Base-by-base conservation (phyloP, 2,329 filamentous ascomycete genomes). In the Colletotrichum sp. region DNA sequence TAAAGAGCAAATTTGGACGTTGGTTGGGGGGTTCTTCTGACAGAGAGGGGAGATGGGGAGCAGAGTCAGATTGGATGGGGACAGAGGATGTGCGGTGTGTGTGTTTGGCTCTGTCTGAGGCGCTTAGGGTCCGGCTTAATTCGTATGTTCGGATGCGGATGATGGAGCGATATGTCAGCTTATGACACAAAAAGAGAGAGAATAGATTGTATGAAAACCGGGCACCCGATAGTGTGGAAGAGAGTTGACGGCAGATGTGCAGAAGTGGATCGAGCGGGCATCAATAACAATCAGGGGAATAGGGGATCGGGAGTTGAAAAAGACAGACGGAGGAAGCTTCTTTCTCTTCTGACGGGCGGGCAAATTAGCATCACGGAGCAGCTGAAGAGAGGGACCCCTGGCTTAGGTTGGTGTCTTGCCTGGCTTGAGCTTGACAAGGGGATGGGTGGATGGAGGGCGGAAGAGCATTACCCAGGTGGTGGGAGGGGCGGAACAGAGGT, bases 221-320 rank as follows among this genome's bases (percentile, higher is more conserved):
- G 60, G 63, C 59, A 64, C 43, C 12, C 52, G 63, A 48, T 48
- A 39, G 57, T 32, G 57, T 68, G 36, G 64, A 63, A 72, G 30
- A 72, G 32, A 67, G 67, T 64, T 64, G 66, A 28, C 55, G 32
- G 43, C 43, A 70, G 64, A 68, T 60, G 65, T 66, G 36, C 52
- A 43, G 36, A 21, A 59, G 72, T 71, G 67, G 67, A 71, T 74
- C 55, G 52, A 63, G 63, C 59, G 61, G 64, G 65, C 64, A 64
- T 73, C 36, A 61, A 57, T 43, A 30, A 28, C 10, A 24, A 39
- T 39, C 21, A 48, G 28, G 34, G 36, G 57, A 66, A 48, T 55
- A 36, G 63, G 63, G 30, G 30, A 64, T 52, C 30, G 30, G 55
- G n/a, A 67, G 66, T 30, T 67, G 32, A 70, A 69, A 59, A 61